phyloP scores from a whole-genome alignment of 495 filamentous ascomycete species.

The Physcia stellaris region DNA sequence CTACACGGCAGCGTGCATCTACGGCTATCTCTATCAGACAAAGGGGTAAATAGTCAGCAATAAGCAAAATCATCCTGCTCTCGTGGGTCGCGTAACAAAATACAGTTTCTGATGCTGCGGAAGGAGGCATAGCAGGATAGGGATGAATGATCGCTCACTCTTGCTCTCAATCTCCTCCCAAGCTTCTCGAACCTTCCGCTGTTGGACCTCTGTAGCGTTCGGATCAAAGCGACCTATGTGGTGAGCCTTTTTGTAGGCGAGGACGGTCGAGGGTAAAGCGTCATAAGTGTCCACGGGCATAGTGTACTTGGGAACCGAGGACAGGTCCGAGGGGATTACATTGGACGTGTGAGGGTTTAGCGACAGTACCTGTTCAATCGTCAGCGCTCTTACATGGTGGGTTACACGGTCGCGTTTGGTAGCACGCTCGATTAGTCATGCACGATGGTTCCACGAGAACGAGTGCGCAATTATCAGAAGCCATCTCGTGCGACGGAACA shows the following conservation, averaged over 20 bases:
- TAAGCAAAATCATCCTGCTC: too few relatives aligned
- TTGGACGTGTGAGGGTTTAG: constrained; percentile 51
- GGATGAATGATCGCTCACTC: constrained; percentile 18
- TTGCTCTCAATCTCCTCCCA: constrained; percentile 48
- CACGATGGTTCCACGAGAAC: too few relatives aligned
- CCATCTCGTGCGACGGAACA: too few relatives aligned
- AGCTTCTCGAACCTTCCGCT: constrained; percentile 53
- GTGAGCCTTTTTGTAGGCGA: constrained; percentile 85
- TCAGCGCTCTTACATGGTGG: not conserved
- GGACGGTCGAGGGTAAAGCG: constrained; percentile 67
- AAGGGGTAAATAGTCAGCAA: not conserved
- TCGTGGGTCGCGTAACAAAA: too few relatives aligned
- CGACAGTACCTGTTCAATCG: constrained; percentile 11
- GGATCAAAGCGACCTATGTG: constrained; percentile 94
- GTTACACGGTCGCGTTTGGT: not conserved
- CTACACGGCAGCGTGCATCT: constrained; percentile 51
- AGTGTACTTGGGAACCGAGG: constrained; percentile 71
- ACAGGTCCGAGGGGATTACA: constrained; percentile 57
- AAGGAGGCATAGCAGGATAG: not conserved
- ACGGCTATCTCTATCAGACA: constrained; percentile 33
- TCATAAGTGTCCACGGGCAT: constrained; percentile 75
- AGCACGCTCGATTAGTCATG: too few relatives aligned
- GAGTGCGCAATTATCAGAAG: too few relatives aligned
- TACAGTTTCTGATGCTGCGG: too few relatives aligned
- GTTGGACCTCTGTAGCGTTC: constrained; percentile 51